Conservation (phyloP, 2,329 filamentous ascomycete species). For the Apiospora pterosperma region DNA sequence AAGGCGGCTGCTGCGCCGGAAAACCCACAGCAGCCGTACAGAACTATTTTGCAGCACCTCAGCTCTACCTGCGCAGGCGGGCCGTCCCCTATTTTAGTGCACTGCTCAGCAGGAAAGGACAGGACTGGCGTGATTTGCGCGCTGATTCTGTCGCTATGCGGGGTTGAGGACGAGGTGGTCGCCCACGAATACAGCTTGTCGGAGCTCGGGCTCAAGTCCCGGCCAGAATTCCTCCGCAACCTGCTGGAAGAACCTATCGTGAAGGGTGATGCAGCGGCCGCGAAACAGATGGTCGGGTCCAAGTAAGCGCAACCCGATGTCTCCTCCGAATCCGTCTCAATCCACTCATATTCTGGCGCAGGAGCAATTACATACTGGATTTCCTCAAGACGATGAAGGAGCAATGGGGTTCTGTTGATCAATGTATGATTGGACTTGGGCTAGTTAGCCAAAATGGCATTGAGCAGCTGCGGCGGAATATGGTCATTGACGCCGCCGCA, state of each 20-base stretch:
- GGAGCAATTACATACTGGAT: too few species aligned
- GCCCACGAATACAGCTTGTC: slow-evolving; percentile 63
- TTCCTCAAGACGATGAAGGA: too few species aligned
- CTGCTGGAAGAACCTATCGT: slow-evolving; percentile 49
- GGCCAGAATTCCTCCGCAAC: slow-evolving; percentile 34
- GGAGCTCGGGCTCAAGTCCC: slow-evolving; percentile 47
- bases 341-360: too few species aligned
- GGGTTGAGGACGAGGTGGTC: slow-evolving; percentile 49
- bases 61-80: slow-evolving; percentile 3
- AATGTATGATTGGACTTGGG: too few species aligned
- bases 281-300: slow-evolving; percentile 44
- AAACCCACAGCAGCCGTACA: slow-evolving; percentile 11
- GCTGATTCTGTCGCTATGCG: slow-evolving; percentile 55
- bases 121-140: slow-evolving; percentile 63
- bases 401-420: too few species aligned
- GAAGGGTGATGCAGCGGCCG: slow-evolving; percentile 39
- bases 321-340: too few species aligned
- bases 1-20: too few species aligned
- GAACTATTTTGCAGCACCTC: slow-evolving; percentile 14
- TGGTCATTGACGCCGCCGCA: too few species aligned
- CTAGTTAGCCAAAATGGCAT: too few species aligned
- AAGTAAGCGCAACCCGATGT: too few species aligned
- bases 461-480: too few species aligned
- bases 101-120: slow-evolving; percentile 45
- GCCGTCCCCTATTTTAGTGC: slow-evolving; percentile 44